These are phyloP conservation scores for Macrophomina pseudophaseolina DNA, from an alignment of 2,329 filamentous ascomycete genomes.

Conservation along the genomic window DNA sequence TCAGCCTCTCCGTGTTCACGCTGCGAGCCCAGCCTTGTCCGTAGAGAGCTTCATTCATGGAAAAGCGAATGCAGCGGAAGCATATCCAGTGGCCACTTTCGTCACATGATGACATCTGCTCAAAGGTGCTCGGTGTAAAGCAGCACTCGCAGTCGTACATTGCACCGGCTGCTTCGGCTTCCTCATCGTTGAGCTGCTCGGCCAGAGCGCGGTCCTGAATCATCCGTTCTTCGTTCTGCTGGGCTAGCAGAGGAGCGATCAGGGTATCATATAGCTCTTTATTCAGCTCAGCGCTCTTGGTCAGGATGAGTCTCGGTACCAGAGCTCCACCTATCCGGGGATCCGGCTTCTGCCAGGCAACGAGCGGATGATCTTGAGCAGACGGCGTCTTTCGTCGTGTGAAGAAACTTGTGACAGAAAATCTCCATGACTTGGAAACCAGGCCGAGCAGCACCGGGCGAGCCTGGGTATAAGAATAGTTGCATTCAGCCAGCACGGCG, in stretches of 20 bases:
- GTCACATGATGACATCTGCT: conserved; percentile 76
- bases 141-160: conserved; percentile 78
- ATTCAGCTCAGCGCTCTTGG: conserved; percentile 63
- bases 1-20: conserved; percentile 73
- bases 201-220: conserved; percentile 50
- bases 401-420: conserved; percentile 73
- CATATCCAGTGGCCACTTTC: conserved; percentile 74
- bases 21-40: conserved; percentile 89
- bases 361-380: conserved; percentile 63
- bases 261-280: conserved; percentile 54
- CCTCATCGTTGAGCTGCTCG: conserved; percentile 52
- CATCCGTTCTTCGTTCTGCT: conserved; percentile 46
- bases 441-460: conserved; percentile 71
- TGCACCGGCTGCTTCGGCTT: conserved; percentile 53
- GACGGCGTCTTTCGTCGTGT: conserved; percentile 65
- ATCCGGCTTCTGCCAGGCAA: conserved; percentile 53
- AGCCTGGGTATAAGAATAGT: conserved; percentile 77
- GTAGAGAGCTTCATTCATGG: conserved; percentile 85
- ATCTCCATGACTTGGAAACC: conserved; percentile 77
- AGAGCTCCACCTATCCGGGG: conserved; percentile 58
- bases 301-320: conserved; percentile 67
- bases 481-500: conserved; percentile 79
- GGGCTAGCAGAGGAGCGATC: conserved; percentile 49
- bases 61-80: conserved; percentile 80
- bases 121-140: conserved; percentile 72